Percentiles rank a stretch among this genome's conserved stretches.
phyloP scores from a whole-genome alignment of 1,284 basidiomycete genomes.

The Tranzscheliella williamsii region DNA sequence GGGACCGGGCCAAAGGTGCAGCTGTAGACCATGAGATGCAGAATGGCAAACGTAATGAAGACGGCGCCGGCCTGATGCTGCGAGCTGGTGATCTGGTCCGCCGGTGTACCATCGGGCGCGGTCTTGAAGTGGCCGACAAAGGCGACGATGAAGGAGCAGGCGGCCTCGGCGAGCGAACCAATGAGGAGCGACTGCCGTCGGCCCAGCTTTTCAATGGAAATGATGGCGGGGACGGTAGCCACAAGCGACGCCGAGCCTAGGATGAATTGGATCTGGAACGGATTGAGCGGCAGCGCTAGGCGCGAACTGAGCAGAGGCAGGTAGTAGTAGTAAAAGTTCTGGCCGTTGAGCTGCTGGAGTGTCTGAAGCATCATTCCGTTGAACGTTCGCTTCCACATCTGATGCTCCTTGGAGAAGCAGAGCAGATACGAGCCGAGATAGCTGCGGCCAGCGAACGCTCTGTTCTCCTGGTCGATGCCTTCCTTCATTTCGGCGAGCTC shows the following conservation, averaged over 20 bases:
- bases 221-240: slow-evolving; percentile 45
- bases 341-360: slow-evolving; percentile 70
- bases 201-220: slow-evolving; percentile 61
- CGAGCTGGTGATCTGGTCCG: slow-evolving; percentile 52
- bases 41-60: slow-evolving; percentile 74
- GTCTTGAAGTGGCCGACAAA: slow-evolving; percentile 63
- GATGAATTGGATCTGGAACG: slow-evolving; percentile 66
- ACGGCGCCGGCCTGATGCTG: slow-evolving; percentile 67
- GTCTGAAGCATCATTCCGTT: slow-evolving; percentile 72
- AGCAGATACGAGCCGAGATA: slow-evolving; percentile 68
- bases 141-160: slow-evolving; percentile 64
- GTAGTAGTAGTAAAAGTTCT: slow-evolving; percentile 82
- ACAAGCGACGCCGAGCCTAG: slow-evolving; percentile 61
- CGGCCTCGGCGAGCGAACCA: slow-evolving; percentile 60
- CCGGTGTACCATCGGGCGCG: slow-evolving; percentile 66
- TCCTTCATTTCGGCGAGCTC: slow-evolving; percentile 69
- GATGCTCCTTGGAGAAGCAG: slow-evolving; percentile 70
- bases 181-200: slow-evolving; percentile 63
- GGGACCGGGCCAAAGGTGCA: slow-evolving; percentile 74
- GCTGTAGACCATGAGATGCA: slow-evolving; percentile 72
- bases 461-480: slow-evolving; percentile 65
- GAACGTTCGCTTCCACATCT: slow-evolving; percentile 74
- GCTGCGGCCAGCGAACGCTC: slow-evolving; percentile 70
- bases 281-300: slow-evolving; percentile 70
- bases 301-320: slow-evolving; percentile 77